These are phyloP conservation scores for Hanseniaspora sp. DNA, from an alignment of 1,139 yeast genomes.

Conservation along the genomic window DNA sequence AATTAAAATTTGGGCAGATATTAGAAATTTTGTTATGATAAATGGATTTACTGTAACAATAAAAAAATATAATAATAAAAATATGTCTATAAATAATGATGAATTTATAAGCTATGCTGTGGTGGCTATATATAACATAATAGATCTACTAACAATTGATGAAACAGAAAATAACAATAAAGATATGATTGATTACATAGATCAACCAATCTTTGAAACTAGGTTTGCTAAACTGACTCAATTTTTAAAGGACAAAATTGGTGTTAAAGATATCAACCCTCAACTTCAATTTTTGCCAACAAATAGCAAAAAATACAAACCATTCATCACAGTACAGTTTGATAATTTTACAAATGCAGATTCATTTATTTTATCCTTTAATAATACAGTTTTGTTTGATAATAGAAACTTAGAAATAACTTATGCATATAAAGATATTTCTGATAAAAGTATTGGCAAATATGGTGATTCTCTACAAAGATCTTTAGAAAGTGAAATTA, in stretches of 20 bases:
- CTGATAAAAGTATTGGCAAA: slow-evolving; percentile 39
- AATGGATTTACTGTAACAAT: slow-evolving; percentile 3
- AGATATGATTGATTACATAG: slow-evolving; percentile 1
- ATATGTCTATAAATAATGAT: neutral
- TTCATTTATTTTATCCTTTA: slow-evolving; percentile 55
- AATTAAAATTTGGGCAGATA: slow-evolving; percentile 40
- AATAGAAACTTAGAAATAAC: slow-evolving; percentile 50
- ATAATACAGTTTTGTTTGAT: slow-evolving; percentile 53
- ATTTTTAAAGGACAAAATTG: slow-evolving; percentile 59
- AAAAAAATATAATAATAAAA: slow-evolving; percentile 1
- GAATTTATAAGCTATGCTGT: slow-evolving; percentile 12
- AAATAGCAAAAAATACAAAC: slow-evolving; percentile 37
- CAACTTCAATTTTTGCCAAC: neutral
- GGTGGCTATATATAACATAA: slow-evolving; percentile 12
- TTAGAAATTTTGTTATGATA: slow-evolving; percentile 2
- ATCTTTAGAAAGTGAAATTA: slow-evolving; percentile 57
- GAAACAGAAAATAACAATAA: neutral
- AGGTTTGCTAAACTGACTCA: slow-evolving; percentile 66
- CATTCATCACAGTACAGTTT: slow-evolving; percentile 53
- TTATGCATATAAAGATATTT: slow-evolving; percentile 57
- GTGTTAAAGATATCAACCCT: slow-evolving; percentile 41
- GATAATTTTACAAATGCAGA: slow-evolving; percentile 63
- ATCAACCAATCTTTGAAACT: slow-evolving; percentile 21
- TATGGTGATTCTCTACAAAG: slow-evolving; percentile 83
- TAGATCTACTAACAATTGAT: slow-evolving; percentile 29